Evolutionary conservation across 352 stramenopile genomes (phyloP).

Genomic region (Pythium chondricola): DNA sequence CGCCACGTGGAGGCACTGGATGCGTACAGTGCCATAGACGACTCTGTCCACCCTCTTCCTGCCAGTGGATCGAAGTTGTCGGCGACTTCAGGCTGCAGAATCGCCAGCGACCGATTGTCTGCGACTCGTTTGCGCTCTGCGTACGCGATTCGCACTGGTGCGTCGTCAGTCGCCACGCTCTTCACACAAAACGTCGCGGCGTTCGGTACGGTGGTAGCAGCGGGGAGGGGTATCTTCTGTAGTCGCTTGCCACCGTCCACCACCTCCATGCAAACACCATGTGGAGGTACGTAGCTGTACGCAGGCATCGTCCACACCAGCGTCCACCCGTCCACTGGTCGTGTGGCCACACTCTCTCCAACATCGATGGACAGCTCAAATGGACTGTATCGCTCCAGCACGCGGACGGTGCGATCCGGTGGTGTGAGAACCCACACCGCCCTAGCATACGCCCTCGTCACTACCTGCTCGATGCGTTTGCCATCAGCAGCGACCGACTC

Average conservation of each 20-base stretch:
- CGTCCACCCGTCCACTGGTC: conserved; percentile 8
- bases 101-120: conserved; percentile 2
- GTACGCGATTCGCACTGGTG: conserved; percentile 24
- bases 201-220: conserved; percentile 1
- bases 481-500: conserved; percentile 30
- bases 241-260: conserved; percentile 10
- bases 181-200: conserved; percentile 30
- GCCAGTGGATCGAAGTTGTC: conserved; percentile 23
- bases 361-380: conserved; percentile 27
- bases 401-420: conserved; percentile 23
- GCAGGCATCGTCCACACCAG: conserved; percentile 31
- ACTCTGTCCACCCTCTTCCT: conserved; percentile 24
- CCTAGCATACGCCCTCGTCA: conserved; percentile 16
- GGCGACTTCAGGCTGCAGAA: conserved; percentile 28
- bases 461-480: conserved; percentile 18
- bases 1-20: conserved; percentile 20
- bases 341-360: not conserved
- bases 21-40: conserved; percentile 18
- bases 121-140: conserved; percentile 18
- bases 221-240: conserved; percentile 1
- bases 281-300: conserved; percentile 27
- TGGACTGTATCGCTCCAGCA: conserved; percentile 27
- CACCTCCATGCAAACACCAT: conserved; percentile 26
- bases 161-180: conserved; percentile 23
- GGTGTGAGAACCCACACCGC: conserved; percentile 25